A percentile compares a stretch with the other conserved stretches of the same genome.
These are phyloP conservation scores for Nelumbo lutea DNA, from an alignment of 164 flowering plant genomes.

Conservation along the genomic window DNA sequence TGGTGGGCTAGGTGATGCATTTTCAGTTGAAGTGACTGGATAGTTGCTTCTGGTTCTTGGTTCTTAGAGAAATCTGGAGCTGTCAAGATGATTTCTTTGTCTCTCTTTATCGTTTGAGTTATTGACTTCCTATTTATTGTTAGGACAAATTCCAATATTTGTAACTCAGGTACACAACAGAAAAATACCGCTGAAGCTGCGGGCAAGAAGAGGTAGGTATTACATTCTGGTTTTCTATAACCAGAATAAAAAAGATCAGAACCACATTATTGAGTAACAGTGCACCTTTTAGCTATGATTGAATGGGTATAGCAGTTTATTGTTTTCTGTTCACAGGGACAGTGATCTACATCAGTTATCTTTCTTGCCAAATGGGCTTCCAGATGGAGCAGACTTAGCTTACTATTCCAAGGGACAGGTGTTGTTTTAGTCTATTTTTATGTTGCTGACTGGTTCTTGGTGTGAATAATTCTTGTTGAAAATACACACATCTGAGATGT, in stretches of 20 bases:
- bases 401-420: conserved; percentile 84
- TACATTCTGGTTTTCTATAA: not conserved
- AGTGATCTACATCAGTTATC: conserved; percentile 79
- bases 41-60: no score
- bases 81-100: no score
- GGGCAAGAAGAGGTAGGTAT: conserved; percentile 47
- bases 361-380: conserved; percentile 90
- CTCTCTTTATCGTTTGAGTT: not conserved
- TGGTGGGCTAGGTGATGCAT: no score
- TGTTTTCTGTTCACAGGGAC: conserved; percentile 44
- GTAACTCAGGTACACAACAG: conserved; percentile 18
- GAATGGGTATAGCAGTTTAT: not conserved
- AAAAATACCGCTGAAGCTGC: conserved; percentile 35
- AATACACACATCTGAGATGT: conserved; percentile 1
- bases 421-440: not conserved
- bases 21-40: no score
- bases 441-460: conserved; percentile 2
- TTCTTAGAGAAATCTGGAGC: no score
- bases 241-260: no score
- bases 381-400: conserved; percentile 83
- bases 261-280: not conserved
- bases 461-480: not conserved
- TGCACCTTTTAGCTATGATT: not conserved
- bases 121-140: conserved; percentile 4
- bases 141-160: conserved; percentile 30